Evolutionary conservation across 495 filamentous ascomycete genomes (phyloP), one percentile per base, ranked within the genome.

Genomic region (Xylaria grammica): DNA sequence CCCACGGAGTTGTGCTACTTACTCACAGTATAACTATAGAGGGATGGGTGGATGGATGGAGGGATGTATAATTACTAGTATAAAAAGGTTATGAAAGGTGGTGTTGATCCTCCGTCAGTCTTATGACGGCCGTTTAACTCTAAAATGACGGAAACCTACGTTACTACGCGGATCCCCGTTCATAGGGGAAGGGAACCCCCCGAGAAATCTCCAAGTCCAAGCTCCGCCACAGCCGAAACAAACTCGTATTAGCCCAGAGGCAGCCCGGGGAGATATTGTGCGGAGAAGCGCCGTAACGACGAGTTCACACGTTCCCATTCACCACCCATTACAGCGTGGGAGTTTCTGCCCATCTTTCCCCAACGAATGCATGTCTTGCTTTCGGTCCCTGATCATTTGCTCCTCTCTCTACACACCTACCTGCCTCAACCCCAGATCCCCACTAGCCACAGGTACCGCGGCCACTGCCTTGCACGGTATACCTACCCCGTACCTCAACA

Each of bases 181-280:
- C 20, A 11, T 19, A 15, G 7, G 4, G 20, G 50, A 15, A 50
- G 17, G 22, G 27, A 60, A 17, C 38, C 36, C 40, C 22, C 22
- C 38, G 54, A 36, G 32, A 34, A n/a, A 30, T 36, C 19, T 53
- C 51, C 19, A 32, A 24, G 5, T 40, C 34, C 32, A 4, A 56
- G 38, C 54, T 59, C 56, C 56, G 29, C 56, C 10, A 36, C 56
- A 48, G 15, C 42, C 56, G 40, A 59, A 20, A 58, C 56, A 46
- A 8, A n/a, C 40, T 38, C 13, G 13, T 42, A 15, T 17, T 17
- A 17, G 40, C 11, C 32, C 20, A 32, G 38, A 26, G 20, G 9
- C 45, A 17, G 42, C 30, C 30, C 44, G 13, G 26, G n/a, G 26
- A 26, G 29, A 20, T 30, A 24, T 7, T 10, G 29, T 50, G 58